Conservation (phyloP, 2,329 filamentous ascomycete genomes). For the Hymenoscyphus linearis region DNA sequence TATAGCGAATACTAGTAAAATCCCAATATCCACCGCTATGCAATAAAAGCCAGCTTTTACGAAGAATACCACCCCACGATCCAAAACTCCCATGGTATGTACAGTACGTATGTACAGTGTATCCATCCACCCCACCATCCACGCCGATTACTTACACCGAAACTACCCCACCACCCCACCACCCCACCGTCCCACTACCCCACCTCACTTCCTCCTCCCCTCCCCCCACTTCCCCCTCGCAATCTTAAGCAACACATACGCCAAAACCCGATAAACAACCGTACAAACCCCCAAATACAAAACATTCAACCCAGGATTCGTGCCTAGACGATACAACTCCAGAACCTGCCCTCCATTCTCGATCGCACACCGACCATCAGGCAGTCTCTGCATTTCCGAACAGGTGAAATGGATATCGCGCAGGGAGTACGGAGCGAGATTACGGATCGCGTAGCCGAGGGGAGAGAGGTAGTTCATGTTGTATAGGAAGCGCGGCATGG, state of each 20-base stretch:
- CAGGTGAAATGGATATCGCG: constrained; percentile 59
- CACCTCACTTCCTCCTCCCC: background rate
- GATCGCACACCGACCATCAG: constrained; percentile 58
- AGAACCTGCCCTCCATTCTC: constrained; percentile 62
- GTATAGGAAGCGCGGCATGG: constrained; percentile 61
- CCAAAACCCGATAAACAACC: constrained; percentile 60
- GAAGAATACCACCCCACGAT: no score
- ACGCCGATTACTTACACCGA: no score
- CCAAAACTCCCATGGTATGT: no score
- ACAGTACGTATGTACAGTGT: no score
- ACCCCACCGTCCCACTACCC: background rate
- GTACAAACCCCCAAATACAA: constrained; percentile 58
- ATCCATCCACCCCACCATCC: no score
- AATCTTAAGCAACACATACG: constrained; percentile 52
- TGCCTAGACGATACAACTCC: constrained; percentile 60
- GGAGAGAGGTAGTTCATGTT: constrained; percentile 68
- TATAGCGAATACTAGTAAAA: no score
- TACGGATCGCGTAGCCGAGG: constrained; percentile 63
- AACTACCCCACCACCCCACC: background rate
- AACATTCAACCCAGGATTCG: constrained; percentile 55
- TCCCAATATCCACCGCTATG: no score
- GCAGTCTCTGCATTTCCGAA: constrained; percentile 51
- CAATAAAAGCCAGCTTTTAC: no score
- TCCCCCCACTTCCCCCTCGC: constrained; percentile 47
- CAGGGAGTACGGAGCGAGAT: constrained; percentile 62